phyloP scores from a whole-genome alignment of 805 yeast genomes.

The Metschnikowia amazonensis region DNA sequence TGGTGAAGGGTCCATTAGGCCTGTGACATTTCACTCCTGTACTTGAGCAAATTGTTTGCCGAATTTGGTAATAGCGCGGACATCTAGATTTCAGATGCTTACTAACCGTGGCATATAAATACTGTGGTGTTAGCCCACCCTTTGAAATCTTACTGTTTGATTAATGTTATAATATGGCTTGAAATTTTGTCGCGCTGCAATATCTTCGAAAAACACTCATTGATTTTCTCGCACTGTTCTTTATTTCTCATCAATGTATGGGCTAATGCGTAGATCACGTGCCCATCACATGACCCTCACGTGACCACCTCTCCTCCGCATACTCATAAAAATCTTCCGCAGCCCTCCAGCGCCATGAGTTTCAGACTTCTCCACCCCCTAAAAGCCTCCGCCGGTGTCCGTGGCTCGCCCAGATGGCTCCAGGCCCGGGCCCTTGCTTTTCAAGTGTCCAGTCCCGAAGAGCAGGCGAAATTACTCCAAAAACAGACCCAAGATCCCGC shows the following conservation, averaged over 20 bases:
- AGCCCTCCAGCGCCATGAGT: not conserved
- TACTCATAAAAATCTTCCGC: constrained; percentile 6
- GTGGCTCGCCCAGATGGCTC: not conserved
- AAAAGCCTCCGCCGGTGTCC: not conserved
- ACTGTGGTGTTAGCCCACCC: constrained; percentile 9
- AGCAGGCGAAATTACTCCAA: not conserved
- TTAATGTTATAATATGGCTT: no score
- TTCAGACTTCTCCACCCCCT: constrained; percentile 1
- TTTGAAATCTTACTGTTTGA: no score
- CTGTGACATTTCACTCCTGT: constrained; percentile 4
- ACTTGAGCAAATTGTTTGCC: constrained; percentile 1
- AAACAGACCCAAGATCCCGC: constrained; percentile 45
- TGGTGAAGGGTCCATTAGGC: no score
- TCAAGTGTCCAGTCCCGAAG: not conserved
- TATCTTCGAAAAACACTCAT: no score
- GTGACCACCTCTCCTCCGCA: not conserved
- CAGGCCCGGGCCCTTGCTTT: not conserved
- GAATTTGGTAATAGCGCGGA: constrained; percentile 15
- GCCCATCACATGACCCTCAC: not conserved
- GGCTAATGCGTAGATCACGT: no score
- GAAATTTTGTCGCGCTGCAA: no score
- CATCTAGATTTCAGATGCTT: constrained; percentile 16
- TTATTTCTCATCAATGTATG: no score
- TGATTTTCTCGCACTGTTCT: no score
- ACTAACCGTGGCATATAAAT: constrained; percentile 15